These are phyloP conservation scores for Trichoderma citrinoviride DNA, from an alignment of 2,329 filamentous ascomycete species.

Conservation along the genomic window DNA sequence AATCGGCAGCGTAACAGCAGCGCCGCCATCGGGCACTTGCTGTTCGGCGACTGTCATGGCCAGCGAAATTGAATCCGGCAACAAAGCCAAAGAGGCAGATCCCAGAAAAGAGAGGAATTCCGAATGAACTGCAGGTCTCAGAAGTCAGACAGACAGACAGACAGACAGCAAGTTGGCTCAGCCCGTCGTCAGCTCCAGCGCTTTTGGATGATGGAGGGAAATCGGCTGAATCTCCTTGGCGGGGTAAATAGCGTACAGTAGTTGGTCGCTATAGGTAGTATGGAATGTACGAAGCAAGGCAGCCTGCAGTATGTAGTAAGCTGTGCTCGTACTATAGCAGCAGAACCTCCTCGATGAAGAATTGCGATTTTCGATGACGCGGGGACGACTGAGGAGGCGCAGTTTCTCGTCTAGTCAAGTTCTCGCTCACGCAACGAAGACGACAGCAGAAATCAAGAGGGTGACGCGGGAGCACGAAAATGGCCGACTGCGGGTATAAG, in stretches of 20 bases:
- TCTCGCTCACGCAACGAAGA: neutral
- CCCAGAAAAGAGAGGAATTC: neutral
- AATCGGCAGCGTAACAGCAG: constrained; percentile 32
- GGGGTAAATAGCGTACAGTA: too few relatives aligned
- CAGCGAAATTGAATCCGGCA: neutral
- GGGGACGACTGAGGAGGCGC: neutral
- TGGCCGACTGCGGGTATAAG: neutral
- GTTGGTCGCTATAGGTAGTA: too few relatives aligned
- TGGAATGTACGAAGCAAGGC: too few relatives aligned
- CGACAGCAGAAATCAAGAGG: neutral
- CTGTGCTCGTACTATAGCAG: too few relatives aligned
- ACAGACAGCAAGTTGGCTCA: neutral
- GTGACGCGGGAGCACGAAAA: neutral
- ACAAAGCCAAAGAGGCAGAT: neutral
- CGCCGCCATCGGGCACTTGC: constrained; percentile 29
- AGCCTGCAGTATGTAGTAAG: too few relatives aligned
- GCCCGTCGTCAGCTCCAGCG: too few relatives aligned
- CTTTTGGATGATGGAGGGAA: too few relatives aligned
- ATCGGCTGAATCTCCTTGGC: too few relatives aligned
- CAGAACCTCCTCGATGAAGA: neutral
- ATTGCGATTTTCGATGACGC: neutral
- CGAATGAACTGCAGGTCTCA: neutral
- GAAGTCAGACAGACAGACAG: neutral
- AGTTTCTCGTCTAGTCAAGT: neutral
- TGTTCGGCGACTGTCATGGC: constrained; percentile 32